Evolutionary conservation across 495 filamentous ascomycete genomes (phyloP).

Genomic region (Annulohypoxylon moriforme): DNA sequence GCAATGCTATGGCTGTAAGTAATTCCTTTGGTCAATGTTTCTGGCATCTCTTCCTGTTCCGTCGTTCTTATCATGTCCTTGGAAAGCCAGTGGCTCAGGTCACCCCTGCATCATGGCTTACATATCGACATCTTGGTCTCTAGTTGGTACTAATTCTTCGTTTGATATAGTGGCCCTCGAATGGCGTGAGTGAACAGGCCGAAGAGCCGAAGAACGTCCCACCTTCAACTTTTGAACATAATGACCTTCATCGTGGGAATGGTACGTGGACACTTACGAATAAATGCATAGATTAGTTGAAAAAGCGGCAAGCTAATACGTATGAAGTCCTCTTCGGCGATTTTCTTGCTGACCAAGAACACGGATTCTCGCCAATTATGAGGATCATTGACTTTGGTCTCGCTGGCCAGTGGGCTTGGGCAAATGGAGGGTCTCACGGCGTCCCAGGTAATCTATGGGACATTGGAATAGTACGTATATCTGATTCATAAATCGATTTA

Average conservation of each 20-base stretch:
- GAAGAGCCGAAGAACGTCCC: background rate
- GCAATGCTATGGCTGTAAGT: constrained; percentile 27
- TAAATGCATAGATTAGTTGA: background rate
- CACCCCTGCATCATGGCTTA: too few relatives aligned
- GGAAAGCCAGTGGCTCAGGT: background rate
- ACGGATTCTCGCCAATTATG: constrained; percentile 25
- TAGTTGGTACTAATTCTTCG: background rate
- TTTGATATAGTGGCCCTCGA: constrained; percentile 13
- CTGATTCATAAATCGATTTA: background rate
- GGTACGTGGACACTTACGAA: constrained; percentile 12
- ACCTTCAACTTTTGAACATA: background rate
- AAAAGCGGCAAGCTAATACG: background rate
- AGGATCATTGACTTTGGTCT: constrained; percentile 37
- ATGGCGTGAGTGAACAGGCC: background rate
- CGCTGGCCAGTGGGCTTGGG: background rate
- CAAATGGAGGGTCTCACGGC: background rate
- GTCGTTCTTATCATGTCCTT: background rate
- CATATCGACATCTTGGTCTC: background rate
- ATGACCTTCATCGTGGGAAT: constrained; percentile 26
- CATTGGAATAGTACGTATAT: background rate
- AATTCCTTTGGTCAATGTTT: background rate
- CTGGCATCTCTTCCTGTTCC: background rate
- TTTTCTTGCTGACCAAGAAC: background rate
- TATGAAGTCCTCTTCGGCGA: constrained; percentile 27
- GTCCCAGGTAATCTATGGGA: background rate